Evolutionary conservation across 495 filamentous ascomycete species (phyloP), one percentile per base, ranked within the genome.

Genomic region (Penicillium silybi): DNA sequence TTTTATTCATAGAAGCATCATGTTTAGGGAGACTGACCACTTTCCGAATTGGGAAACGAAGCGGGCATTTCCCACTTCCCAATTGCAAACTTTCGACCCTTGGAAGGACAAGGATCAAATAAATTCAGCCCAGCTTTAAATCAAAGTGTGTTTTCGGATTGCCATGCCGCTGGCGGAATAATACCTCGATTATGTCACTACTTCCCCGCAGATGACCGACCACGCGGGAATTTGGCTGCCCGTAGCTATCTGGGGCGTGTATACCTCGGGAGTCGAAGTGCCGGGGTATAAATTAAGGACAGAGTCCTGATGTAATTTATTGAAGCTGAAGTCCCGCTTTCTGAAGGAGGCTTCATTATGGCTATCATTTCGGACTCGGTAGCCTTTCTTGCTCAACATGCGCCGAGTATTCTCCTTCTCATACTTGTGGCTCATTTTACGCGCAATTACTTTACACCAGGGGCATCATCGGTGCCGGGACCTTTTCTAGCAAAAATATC

Each of bases 401-500:
- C 40, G 11, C 23, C 44, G 16, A 22, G n/a, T 15, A 35, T 56
- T 26, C 6, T 56, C 8, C 19, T 60, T 2, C 35, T 53, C 2
- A 3, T 46, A 3, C 13, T 11, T 18, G 32, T 52, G 4, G 17
- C 51, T 29, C 46, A 60, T 46, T 11, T 60, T 4, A 52, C 49
- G 3, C 44, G 41, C 11, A 60, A 56, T 22, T 60, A 60, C 29
- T 23, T 60, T 34, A 56, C 32, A 26, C 41, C 48, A 20, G 57
- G 57, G 8, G 51, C 39, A 27, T 52, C 39, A 16, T 16, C 51
- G 1, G 42, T 62, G 4, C 52, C 59, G 0, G 59, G 59, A 0
- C 59, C 59, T 23, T 50, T 58, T 5, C 17, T 48, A 2, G 59
- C 59, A 3, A 56, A 58, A 20, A 11, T 58, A 1, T 44, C 59